Base-by-base conservation (phyloP, 1,284 basidiomycete genomes). In the Tilletia setariae region DNA sequence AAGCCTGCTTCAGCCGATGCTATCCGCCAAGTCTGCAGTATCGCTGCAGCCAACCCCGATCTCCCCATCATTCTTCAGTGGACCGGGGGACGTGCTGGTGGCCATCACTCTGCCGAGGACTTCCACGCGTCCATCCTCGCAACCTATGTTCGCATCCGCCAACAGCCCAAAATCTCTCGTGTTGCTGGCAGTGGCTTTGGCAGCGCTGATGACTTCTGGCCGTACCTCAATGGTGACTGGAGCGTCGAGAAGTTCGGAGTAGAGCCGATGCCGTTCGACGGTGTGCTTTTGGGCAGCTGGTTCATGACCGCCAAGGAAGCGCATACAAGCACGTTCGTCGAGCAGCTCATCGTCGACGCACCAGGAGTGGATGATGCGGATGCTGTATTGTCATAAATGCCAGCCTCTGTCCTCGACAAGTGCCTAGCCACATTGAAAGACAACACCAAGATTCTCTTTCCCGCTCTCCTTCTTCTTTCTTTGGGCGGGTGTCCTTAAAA, bases 21-120 rank as follows among this genome's bases (percentile, higher is more conserved):
- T 72, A 95, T 98, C 76, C 90, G 94, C 61, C 94, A 98, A 84
- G 95, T 98, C 70, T 87, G 96, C 84, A 94, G 90, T 85, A 98
- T 98, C 78, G 95, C 96, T 30, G 88, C 91, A 53, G 87, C 93
- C 72, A 94, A 97, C 84, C 92, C 94, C 56, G 90, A 93, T 84
- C 98, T 92, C 87, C 94, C 95, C n/a, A 90, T 98, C 84, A 93
- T 98, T 84, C 86, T 97, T 74, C 95, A 98, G 83, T 98, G 95
- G 95, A 98, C 95, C 63, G 96, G 95, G 81, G 95, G 95, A 65
- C 93, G 95, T 78, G 96, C 95, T n/a, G 95, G 95, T 77, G 95
- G 95, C 70, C 95, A 98, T 80, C 95, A 98, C 85, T 94, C 92
- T 13, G 97, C 90, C 83, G 96, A 98, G 84, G 96, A 98, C 84